Evolutionary conservation across 805 yeast species (phyloP).

Genomic region (Pichia heedii): DNA sequence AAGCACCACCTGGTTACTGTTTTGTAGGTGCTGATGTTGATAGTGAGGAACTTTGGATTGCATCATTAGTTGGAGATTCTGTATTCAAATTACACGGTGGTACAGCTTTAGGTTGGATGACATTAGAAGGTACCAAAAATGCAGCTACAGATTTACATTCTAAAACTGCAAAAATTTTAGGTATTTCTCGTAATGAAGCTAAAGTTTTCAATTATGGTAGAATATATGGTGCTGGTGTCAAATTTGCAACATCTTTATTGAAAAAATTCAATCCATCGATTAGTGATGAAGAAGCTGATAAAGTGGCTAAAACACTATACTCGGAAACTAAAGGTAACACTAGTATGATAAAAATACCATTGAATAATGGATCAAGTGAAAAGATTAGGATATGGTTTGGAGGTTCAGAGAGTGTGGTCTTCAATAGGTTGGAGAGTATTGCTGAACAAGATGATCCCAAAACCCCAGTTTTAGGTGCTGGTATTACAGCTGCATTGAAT

Average conservation of each 20-base stretch:
- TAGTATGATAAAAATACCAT: conserved; percentile 14
- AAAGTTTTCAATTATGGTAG: conserved; percentile 94
- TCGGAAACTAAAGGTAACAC: conserved; percentile 72
- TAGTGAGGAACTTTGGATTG: conserved; percentile 97
- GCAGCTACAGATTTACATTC: conserved; percentile 95
- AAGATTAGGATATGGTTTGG: conserved; percentile 52
- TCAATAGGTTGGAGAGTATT: conserved; percentile 79
- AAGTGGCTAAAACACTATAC: conserved; percentile 60
- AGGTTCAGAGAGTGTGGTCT: conserved; percentile 88
- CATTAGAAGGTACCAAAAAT: conserved; percentile 85
- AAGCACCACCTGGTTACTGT: conserved; percentile 81
- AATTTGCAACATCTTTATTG: conserved; percentile 76
- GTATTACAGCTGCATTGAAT: conserved; percentile 78
- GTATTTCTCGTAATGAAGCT: conserved; percentile 86
- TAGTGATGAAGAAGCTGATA: conserved; percentile 55
- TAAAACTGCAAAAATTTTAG: conserved; percentile 81
- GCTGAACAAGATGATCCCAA: conserved; percentile 74
- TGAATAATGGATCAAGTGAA: conserved; percentile 1
- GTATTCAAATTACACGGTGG: conserved; percentile 87
- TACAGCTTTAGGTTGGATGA: conserved; percentile 98
- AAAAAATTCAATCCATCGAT: conserved; percentile 73
- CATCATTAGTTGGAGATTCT: conserved; percentile 89
- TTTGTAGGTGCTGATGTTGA: conserved; percentile 99
- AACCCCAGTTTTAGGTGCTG: conserved; percentile 91
- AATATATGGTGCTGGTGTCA: conserved; percentile 94